A percentile compares a stretch with the other conserved stretches of the same genome.
Evolutionary conservation across 169 alveolate genomes (phyloP).

Genomic region (Plasmodium cynomolgi): DNA sequence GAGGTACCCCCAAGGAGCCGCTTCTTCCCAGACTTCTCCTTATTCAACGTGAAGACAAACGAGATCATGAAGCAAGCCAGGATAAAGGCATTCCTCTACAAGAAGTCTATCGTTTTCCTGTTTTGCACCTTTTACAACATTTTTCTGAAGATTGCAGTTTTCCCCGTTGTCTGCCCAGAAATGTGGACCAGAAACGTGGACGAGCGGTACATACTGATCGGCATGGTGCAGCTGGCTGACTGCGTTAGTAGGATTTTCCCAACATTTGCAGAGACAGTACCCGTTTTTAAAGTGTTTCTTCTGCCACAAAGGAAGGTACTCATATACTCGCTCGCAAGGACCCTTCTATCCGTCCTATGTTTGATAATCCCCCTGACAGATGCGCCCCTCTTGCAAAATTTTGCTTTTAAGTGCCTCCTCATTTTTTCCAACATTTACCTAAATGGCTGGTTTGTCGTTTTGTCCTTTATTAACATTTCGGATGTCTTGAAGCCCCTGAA

Average conservation of each 20-base stretch:
- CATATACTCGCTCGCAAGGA: slow-evolving; percentile 45
- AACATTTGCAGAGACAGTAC: slow-evolving; percentile 9
- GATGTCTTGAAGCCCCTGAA: slow-evolving; percentile 43
- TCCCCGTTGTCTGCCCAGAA: slow-evolving; percentile 73
- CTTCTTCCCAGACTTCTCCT: neutral
- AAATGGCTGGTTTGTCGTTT: slow-evolving; percentile 69
- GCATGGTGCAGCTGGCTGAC: slow-evolving; percentile 66
- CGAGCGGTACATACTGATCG: slow-evolving; percentile 60
- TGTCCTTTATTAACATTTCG: slow-evolving; percentile 60
- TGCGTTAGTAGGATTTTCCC: slow-evolving; percentile 67
- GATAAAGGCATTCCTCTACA: slow-evolving; percentile 24
- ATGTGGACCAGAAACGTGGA: slow-evolving; percentile 69
- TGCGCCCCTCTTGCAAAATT: slow-evolving; percentile 12
- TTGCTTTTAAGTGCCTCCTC: slow-evolving; percentile 32
- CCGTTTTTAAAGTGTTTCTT: slow-evolving; percentile 6
- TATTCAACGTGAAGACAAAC: neutral
- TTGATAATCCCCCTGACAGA: slow-evolving; percentile 36
- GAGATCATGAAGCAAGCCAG: slow-evolving; percentile 18
- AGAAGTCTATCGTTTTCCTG: slow-evolving; percentile 20
- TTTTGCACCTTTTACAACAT: slow-evolving; percentile 63
- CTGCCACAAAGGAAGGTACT: slow-evolving; percentile 66
- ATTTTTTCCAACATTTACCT: slow-evolving; percentile 57
- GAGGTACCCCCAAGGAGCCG: neutral
- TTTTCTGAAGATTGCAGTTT: slow-evolving; percentile 40
- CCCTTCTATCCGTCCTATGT: slow-evolving; percentile 43